Base-by-base conservation (phyloP, 345 rosid genomes). In the Aquilaria yunnanensis region DNA sequence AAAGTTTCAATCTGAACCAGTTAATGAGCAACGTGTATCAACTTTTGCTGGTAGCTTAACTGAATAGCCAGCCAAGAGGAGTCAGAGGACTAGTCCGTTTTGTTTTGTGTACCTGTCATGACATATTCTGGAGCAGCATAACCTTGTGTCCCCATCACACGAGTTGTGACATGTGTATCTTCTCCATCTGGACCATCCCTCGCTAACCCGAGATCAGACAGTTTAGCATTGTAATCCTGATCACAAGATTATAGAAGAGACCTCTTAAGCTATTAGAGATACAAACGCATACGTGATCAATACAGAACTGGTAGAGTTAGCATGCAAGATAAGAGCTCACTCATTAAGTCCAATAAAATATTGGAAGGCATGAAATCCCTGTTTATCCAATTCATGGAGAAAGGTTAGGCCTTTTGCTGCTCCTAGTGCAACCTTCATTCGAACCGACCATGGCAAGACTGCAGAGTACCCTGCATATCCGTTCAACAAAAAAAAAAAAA, bases 341-440 rank as follows among this genome's bases (percentile, higher is more conserved):
- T 77, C 70, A 91, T 93, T 2, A 85, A 68, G 70, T 91, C 93
- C 51, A 91, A 33, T 54, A 88, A 63, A 55, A 91, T 78, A 60
- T 91, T 88, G 4, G 96, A 88, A 64, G 97, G 62, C 64, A 88
- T 91, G 32, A 91, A 88, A 68, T 91, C 96, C 23, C 96, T 56
- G 93, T 63, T 78, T 84, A 43, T 88, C 85, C 12, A 72, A 75
- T 67, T 76, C 87, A 60, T 90, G 97, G 10, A 90, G 89, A 67
- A 90, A 88, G 47, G 82, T 93, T 14, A 90, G 69, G 45, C 97
- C 96, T 67, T 81, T 84, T 3, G 96, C 97, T 2, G 97, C 96
- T 67, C 85, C 93, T 31, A 85, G 50, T 1, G 86, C 96, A 48
- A 90, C 82, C 62, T 84, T 90, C 93, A 90, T 85, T 75, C 97